Base-by-base conservation (phyloP, 345 rosid species). In the Garcia nutans region DNA sequence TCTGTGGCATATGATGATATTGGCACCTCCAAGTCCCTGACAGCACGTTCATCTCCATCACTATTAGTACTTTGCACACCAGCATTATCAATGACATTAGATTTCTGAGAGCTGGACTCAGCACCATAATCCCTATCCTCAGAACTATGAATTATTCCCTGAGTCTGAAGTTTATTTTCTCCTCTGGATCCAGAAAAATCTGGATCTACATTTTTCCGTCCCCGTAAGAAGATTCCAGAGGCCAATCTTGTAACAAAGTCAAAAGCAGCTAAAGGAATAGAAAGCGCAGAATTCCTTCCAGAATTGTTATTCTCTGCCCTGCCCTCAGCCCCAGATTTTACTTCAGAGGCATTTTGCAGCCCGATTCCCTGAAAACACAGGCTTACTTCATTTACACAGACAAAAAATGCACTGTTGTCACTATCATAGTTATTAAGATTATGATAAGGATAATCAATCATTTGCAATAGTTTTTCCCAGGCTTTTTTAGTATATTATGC, bases 251-350 rank as follows among this genome's bases (percentile, higher is more conserved):
- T 84, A 66, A 93, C 89, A 86, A 93, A 91, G 78, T 83, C 99
- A 78, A 95, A 82, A 22, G 97, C 99, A 77, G 98, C 94, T 75
- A 88, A 84, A 60, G 99, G 93, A 77, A 95, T 88, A 86, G 95
- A 86, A 61, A 93, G 83, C 57, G 93, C 96, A 41, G 91, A 80
- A 78, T 84, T 93, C 80, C 85, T 87, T 77, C 89, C 97, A 65
- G 89, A 84, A 73, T 80, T 85, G 66, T 78, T 81, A 56, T 86
- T 90, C 8, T 72, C 80, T 41, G 68, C 63, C 71, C 62, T 75
- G 56, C 68, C 90, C 56, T 84, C 89, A 16, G 74, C 82, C 74
- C 82, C 91, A 49, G 90, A 80, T 76, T 78, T 84, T 73, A 71
- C 66, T 74, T 77, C 77, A 17, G 72, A 63, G 22, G 78, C 80